Evolutionary conservation across 2,329 filamentous ascomycete genomes (phyloP).

Genomic region (Phaeoacremonium minimum): DNA sequence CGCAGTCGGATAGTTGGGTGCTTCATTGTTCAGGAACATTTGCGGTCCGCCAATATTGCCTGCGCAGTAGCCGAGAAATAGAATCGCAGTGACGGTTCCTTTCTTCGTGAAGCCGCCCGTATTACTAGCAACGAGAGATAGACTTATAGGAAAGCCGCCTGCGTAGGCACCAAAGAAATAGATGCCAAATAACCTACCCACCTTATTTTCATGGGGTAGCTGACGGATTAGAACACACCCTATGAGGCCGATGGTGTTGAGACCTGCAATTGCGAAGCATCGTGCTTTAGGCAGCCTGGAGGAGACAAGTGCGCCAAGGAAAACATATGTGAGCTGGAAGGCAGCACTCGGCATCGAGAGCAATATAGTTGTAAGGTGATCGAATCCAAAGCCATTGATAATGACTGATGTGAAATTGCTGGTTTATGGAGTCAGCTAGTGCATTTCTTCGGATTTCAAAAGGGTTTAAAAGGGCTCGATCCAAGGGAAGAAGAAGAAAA

Average conservation of each 20-base stretch:
- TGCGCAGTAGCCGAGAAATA: constrained; percentile 38
- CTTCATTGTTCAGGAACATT: constrained; percentile 37
- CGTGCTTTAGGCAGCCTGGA: constrained; percentile 42
- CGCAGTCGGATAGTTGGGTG: constrained; percentile 45
- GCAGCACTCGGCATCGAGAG: constrained; percentile 50
- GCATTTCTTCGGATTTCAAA: neutral
- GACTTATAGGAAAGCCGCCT: constrained; percentile 43
- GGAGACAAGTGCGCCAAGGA: constrained; percentile 46
- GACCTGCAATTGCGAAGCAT: constrained; percentile 47
- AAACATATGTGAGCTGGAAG: constrained; percentile 47
- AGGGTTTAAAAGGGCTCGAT: no score
- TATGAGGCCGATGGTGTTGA: constrained; percentile 45
- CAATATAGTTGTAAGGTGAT: constrained; percentile 40
- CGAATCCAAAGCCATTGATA: constrained; percentile 41
- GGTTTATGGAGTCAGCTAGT: constrained; percentile 24
- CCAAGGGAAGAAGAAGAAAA: no score
- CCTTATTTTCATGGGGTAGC: constrained; percentile 29
- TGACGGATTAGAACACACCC: constrained; percentile 46
- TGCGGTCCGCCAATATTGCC: constrained; percentile 44
- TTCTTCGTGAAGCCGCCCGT: constrained; percentile 43
- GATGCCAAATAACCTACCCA: constrained; percentile 45
- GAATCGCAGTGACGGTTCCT: constrained; percentile 37
- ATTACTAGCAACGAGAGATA: constrained; percentile 46
- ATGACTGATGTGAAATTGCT: constrained; percentile 53
- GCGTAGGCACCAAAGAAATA: constrained; percentile 47